Conservation (phyloP, 768 basidiomycete species). For the Mycena vitilis region DNA sequence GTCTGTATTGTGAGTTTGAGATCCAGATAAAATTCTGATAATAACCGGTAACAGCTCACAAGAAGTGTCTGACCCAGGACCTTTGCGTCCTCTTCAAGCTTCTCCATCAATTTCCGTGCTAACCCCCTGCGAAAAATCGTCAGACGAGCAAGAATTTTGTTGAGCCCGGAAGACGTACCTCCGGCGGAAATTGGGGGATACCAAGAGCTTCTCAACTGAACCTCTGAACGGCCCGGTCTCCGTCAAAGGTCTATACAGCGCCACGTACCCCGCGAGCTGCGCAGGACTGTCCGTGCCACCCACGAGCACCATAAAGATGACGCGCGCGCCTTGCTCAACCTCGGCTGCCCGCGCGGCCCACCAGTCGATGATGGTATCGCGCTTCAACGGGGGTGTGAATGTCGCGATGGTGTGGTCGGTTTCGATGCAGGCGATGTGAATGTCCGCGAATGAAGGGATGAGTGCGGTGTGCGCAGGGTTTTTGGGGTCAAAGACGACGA, state of each 20-base stretch:
- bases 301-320: constrained; percentile 24
- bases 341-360: constrained; percentile 25
- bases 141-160: neutral
- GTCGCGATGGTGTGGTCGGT: constrained; percentile 30
- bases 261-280: constrained; percentile 28
- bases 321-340: neutral
- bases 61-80: constrained; percentile 21
- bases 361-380: constrained; percentile 22
- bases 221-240: constrained; percentile 29
- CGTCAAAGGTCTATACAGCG: constrained; percentile 17
- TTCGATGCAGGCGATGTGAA: constrained; percentile 35
- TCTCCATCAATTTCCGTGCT: constrained; percentile 18
- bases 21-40: neutral
- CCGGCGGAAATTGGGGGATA: constrained; percentile 28
- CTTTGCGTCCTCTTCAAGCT: constrained; percentile 20
- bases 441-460: constrained; percentile 28
- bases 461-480: constrained; percentile 19
- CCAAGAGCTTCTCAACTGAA: constrained; percentile 27
- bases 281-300: neutral
- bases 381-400: constrained; percentile 25
- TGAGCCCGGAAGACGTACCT: constrained; percentile 4
- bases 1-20: neutral
- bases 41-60: neutral
- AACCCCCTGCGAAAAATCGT: constrained; percentile 10
- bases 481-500: constrained; percentile 22